Evolutionary conservation across 208 protist species (phyloP).

Genomic region (Trypanosoma theileri): DNA sequence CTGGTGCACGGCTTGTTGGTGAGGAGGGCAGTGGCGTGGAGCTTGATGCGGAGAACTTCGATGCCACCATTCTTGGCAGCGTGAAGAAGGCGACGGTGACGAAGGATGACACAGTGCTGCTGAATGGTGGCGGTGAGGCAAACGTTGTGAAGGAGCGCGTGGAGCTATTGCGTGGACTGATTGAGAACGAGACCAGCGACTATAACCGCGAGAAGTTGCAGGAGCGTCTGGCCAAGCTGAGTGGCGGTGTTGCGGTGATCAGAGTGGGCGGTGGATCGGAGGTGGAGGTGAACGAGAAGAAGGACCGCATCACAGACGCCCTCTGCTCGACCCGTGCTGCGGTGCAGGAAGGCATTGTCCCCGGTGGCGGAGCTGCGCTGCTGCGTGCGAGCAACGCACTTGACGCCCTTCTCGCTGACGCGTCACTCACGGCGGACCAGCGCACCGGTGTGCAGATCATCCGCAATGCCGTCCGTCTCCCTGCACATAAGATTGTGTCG

Average conservation of each 20-base stretch:
- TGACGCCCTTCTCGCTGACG: slow-evolving; percentile 76
- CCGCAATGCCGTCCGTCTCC: slow-evolving; percentile 72
- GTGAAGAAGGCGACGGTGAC: slow-evolving; percentile 93
- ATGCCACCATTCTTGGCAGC: slow-evolving; percentile 73
- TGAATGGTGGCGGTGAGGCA: slow-evolving; percentile 96
- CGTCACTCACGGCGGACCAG: slow-evolving; percentile 56
- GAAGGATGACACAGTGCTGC: slow-evolving; percentile 97
- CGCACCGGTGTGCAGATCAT: slow-evolving; percentile 86
- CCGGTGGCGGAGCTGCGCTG: slow-evolving; percentile 97
- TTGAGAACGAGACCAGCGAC: slow-evolving; percentile 89
- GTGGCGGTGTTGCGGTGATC: slow-evolving; percentile 93
- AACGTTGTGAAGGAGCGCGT: slow-evolving; percentile 95
- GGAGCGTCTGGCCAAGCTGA: slow-evolving; percentile 92
- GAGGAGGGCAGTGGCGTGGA: slow-evolving; percentile 93
- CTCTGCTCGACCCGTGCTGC: slow-evolving; percentile 98
- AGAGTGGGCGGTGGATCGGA: slow-evolving; percentile 98
- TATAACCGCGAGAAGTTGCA: slow-evolving; percentile 98
- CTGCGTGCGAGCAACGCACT: slow-evolving; percentile 91
- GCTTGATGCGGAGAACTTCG: slow-evolving; percentile 90
- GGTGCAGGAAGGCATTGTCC: slow-evolving; percentile 98
- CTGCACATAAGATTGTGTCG: slow-evolving; percentile 92
- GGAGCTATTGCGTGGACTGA: slow-evolving; percentile 96
- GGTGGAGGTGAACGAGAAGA: slow-evolving; percentile 99
- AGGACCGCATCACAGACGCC: slow-evolving; percentile 99
- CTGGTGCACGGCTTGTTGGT: slow-evolving; percentile 94